Percentiles rank a stretch among this genome's conserved stretches.
Conservation (phyloP, 1,139 yeast species). For the Pichia sp. region DNA sequence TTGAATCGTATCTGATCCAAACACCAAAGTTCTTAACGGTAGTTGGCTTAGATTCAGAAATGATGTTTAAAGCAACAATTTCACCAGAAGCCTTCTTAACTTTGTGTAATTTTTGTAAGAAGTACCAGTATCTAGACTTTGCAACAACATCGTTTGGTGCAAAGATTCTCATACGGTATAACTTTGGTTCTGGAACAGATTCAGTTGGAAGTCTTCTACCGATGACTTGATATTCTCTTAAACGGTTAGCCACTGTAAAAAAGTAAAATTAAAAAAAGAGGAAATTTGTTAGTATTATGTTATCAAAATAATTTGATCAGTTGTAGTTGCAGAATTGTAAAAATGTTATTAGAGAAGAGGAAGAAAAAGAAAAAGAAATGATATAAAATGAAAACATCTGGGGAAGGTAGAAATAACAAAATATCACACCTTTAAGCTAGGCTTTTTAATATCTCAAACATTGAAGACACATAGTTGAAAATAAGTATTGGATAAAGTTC, state of each 20-base stretch:
- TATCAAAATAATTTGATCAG: background rate
- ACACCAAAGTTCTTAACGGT: conserved; percentile 99
- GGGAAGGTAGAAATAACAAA: no score
- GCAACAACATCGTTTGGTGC: conserved; percentile 99
- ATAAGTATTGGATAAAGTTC: no score
- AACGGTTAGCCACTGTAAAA: conserved; percentile 45
- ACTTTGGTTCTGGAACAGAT: conserved; percentile 98
- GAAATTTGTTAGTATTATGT: conserved; percentile 14
- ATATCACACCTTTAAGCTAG: no score
- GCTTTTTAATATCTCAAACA: no score
- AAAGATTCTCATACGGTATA: conserved; percentile 99
- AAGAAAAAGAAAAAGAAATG: no score
- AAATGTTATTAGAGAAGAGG: no score
- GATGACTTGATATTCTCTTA: conserved; percentile 99
- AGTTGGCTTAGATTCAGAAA: conserved; percentile 95
- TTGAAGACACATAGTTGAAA: no score
- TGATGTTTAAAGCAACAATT: conserved; percentile 86
- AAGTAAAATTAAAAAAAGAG: background rate
- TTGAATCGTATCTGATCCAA: conserved; percentile 99
- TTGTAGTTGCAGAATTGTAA: no score
- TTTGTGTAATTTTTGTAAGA: conserved; percentile 98
- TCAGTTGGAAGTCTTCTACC: conserved; percentile 99
- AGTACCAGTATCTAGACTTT: conserved; percentile 99
- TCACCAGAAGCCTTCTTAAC: conserved; percentile 99
- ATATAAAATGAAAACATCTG: no score